Base-by-base conservation (phyloP, 148 eudicot species). In the Vaccinium vitisidaea region DNA sequence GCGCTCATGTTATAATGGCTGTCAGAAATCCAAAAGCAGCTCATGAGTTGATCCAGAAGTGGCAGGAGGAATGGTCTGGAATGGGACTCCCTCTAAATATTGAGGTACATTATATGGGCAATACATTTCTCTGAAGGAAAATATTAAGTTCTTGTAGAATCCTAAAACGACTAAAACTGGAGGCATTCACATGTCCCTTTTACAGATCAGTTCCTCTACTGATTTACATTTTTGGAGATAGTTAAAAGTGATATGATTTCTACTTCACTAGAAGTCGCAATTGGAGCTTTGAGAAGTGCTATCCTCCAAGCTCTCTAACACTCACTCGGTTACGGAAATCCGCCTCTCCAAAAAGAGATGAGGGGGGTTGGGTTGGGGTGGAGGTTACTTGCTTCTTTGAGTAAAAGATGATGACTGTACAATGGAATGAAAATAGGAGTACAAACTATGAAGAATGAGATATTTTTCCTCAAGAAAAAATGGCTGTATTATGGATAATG, bases 1-100 rank as follows among this genome's bases (percentile, higher is more conserved):
- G 99, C 84, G 98, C 93, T 25, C 98, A 96, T 87, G 99, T 96
- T 83, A 92, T 94, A 85, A 96, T 96, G 99, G 99, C 99, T 3
- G 98, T 96, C 52, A 93, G 99, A 85, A 96, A 94, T 63, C 80
- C 93, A 6, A 92, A 92, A 86, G 92, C 93, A 13, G 99, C 97
- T 79, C 86, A 92, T 74, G 99, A 93, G 48, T 86, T 93, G 88
- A 92, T 96, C 79, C 88, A 82, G 83, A 92, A 87, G 84, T 96
- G 99, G 99, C 98, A 94, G 86, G 89, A 90, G 59, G 95, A 94
- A 78, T 94, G 98, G 95, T 91, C 93, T 25, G 97, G 94, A 77
- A 90, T 81, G 90, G 98, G 98, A 83, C 97, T 96, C 89, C 97
- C 95, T 85, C 95, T 96, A 53, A 92, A 96, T 87, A 94, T 96